These are phyloP conservation scores for Verticillium albo-atrum DNA, from an alignment of 2,329 filamentous ascomycete genomes.

Conservation along the genomic window DNA sequence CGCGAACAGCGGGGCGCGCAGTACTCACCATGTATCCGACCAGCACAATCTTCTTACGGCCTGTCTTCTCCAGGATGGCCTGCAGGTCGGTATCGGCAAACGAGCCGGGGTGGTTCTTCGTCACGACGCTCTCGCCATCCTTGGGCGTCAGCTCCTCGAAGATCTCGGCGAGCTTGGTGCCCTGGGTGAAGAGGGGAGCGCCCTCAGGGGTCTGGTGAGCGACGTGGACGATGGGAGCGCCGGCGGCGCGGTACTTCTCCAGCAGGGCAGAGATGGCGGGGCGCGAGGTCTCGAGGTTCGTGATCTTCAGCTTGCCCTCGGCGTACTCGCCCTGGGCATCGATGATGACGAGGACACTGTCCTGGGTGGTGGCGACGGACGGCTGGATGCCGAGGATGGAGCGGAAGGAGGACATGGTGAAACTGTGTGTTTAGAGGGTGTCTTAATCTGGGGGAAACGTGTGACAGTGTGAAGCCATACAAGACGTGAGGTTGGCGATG, in stretches of 20 bases:
- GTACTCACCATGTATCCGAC: slow-evolving; percentile 51
- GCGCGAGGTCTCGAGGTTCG: slow-evolving; percentile 47
- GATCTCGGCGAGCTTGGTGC: slow-evolving; percentile 86
- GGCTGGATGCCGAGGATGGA: slow-evolving; percentile 48
- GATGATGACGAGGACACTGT: slow-evolving; percentile 62
- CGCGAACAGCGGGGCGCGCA: not conserved
- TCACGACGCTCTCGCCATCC: slow-evolving; percentile 65
- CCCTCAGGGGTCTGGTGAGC: slow-evolving; percentile 54
- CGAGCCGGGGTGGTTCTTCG: slow-evolving; percentile 53
- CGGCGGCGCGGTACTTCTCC: slow-evolving; percentile 51
- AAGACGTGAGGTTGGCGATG: too few species aligned
- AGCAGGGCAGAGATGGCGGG: slow-evolving; percentile 53
- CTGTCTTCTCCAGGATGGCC: slow-evolving; percentile 41
- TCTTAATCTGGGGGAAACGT: too few species aligned
- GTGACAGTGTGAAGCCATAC: too few species aligned
- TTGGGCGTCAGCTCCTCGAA: slow-evolving; percentile 71
- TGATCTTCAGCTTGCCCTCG: slow-evolving; percentile 50
- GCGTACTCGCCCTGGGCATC: slow-evolving; percentile 69
- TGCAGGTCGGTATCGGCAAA: slow-evolving; percentile 59
- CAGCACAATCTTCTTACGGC: slow-evolving; percentile 56
- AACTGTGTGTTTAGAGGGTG: not conserved
- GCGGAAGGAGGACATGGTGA: slow-evolving; percentile 30
- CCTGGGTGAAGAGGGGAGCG: slow-evolving; percentile 62
- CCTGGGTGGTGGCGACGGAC: slow-evolving; percentile 50
- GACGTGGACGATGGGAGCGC: slow-evolving; percentile 53